Conservation (phyloP, 2,329 filamentous ascomycete species). For the Fusarium xyrophilum region DNA sequence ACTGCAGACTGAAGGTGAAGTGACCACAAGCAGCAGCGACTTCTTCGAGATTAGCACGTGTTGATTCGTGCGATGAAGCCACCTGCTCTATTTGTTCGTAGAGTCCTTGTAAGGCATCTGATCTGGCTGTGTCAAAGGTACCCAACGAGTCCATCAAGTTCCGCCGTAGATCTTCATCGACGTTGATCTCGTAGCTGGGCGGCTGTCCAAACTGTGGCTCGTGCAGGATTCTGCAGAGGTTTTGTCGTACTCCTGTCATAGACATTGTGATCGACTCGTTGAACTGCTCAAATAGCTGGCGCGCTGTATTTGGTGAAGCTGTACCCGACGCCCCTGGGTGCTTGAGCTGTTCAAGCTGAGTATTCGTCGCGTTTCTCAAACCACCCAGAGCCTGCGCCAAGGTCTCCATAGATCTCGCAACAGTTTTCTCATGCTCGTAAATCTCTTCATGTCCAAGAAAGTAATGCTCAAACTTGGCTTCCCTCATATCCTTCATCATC, state of each 20-base stretch:
- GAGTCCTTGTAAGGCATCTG: slow-evolving; percentile 79
- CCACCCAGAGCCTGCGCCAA: slow-evolving; percentile 90
- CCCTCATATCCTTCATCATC: slow-evolving; percentile 78
- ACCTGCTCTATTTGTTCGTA: slow-evolving; percentile 79
- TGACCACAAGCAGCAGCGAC: slow-evolving; percentile 95
- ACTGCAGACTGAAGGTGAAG: slow-evolving; percentile 88
- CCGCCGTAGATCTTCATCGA: slow-evolving; percentile 83
- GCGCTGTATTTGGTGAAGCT: not conserved
- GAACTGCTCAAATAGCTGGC: slow-evolving; percentile 30
- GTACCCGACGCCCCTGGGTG: not conserved
- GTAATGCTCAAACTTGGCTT: slow-evolving; percentile 90
- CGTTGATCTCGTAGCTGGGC: slow-evolving; percentile 55
- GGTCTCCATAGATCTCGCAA: slow-evolving; percentile 84
- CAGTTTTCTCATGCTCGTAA: slow-evolving; percentile 77
- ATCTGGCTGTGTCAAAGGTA: slow-evolving; percentile 90
- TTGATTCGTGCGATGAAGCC: slow-evolving; percentile 61
- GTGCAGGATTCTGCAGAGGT: slow-evolving; percentile 17
- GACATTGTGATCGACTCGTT: slow-evolving; percentile 24
- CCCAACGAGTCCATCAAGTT: slow-evolving; percentile 82
- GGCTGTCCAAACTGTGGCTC: slow-evolving; percentile 42
- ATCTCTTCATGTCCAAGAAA: slow-evolving; percentile 78
- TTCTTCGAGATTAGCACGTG: slow-evolving; percentile 84
- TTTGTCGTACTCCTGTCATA: slow-evolving; percentile 22
- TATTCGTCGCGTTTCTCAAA: slow-evolving; percentile 83
- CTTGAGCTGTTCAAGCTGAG: slow-evolving; percentile 83